A percentile compares a stretch with the other conserved stretches of the same genome.
Conservation (phyloP, 1,284 basidiomycete genomes). For the Clitocybe nebularis region DNA sequence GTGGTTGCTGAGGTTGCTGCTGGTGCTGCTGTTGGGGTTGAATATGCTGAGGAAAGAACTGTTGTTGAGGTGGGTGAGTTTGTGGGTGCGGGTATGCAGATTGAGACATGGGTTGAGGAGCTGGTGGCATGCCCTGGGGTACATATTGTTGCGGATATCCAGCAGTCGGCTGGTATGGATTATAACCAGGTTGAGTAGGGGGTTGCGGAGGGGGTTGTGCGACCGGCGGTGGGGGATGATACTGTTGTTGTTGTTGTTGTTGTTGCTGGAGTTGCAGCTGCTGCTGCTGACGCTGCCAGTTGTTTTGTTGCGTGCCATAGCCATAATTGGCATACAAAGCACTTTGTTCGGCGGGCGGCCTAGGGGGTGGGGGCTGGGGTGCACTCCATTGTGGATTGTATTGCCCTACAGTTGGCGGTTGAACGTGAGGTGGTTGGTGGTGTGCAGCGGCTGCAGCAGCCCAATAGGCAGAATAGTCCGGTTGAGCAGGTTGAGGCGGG, state of each 20-base stretch:
- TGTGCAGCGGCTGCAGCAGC: conserved; percentile 54
- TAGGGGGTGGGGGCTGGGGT: conserved; percentile 51
- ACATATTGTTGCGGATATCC: conserved; percentile 66
- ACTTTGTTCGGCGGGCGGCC: conserved; percentile 68
- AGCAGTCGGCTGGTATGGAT: conserved; percentile 72
- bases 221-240: conserved; percentile 49
- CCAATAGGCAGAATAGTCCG: conserved; percentile 77
- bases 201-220: conserved; percentile 46
- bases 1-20: conserved; percentile 42
- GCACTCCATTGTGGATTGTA: conserved; percentile 66
- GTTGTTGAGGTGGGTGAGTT: conserved; percentile 45
- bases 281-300: conserved; percentile 56
- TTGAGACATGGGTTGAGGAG: conserved; percentile 45
- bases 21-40: conserved; percentile 39
- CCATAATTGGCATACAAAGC: conserved; percentile 83
- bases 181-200: conserved; percentile 59
- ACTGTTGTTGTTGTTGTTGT: conserved; percentile 45
- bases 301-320: conserved; percentile 68
- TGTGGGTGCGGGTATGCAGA: conserved; percentile 36
- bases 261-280: conserved; percentile 43
- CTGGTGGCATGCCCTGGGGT: conserved; percentile 42
- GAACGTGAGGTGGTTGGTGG: conserved; percentile 34
- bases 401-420: conserved; percentile 39
- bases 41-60: conserved; percentile 37
- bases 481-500: conserved; percentile 60